Conservation (phyloP, 2,329 filamentous ascomycete species). For the Talaromyces sp. region DNA sequence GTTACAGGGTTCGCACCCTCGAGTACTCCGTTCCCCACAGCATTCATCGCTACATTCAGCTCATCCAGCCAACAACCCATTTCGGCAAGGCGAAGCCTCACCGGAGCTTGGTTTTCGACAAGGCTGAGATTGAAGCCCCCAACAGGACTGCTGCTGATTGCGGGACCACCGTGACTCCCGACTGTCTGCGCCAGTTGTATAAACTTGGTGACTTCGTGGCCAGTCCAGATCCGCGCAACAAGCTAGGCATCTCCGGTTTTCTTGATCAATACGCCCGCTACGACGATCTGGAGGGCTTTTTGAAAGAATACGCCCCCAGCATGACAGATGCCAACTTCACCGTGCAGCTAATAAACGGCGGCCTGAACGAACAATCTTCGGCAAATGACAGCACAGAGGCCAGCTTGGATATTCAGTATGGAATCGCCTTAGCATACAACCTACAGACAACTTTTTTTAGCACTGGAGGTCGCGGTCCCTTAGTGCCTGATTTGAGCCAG, state of each 20-base stretch:
- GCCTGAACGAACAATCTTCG: slow-evolving; percentile 44
- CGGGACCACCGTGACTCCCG: slow-evolving; percentile 39
- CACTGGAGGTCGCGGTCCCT: slow-evolving; percentile 51
- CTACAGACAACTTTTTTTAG: slow-evolving; percentile 54
- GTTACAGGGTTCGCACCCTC: slow-evolving; percentile 48
- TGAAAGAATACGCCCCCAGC: slow-evolving; percentile 49
- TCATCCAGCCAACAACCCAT: slow-evolving; percentile 61
- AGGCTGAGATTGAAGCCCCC: slow-evolving; percentile 10
- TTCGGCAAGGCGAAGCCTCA: slow-evolving; percentile 50
- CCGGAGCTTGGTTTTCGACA: slow-evolving; percentile 26
- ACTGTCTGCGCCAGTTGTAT: slow-evolving; percentile 47
- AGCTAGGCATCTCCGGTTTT: slow-evolving; percentile 44
- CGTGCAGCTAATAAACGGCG: slow-evolving; percentile 52
- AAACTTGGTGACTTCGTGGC: slow-evolving; percentile 38
- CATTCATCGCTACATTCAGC: slow-evolving; percentile 50
- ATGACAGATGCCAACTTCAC: slow-evolving; percentile 50
- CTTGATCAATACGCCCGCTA: slow-evolving; percentile 48
- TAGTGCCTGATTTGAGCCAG: slow-evolving; percentile 44
- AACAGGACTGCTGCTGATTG: slow-evolving; percentile 26
- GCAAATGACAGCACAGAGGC: slow-evolving; percentile 48
- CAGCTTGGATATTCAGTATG: slow-evolving; percentile 59
- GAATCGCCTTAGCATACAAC: slow-evolving; percentile 50
- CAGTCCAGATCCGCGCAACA: slow-evolving; percentile 29
- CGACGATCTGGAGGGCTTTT: slow-evolving; percentile 52
- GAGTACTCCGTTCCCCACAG: slow-evolving; percentile 57